Conservation (phyloP, 139 green algal genomes). For the Tetradesmus lagerheimii region DNA sequence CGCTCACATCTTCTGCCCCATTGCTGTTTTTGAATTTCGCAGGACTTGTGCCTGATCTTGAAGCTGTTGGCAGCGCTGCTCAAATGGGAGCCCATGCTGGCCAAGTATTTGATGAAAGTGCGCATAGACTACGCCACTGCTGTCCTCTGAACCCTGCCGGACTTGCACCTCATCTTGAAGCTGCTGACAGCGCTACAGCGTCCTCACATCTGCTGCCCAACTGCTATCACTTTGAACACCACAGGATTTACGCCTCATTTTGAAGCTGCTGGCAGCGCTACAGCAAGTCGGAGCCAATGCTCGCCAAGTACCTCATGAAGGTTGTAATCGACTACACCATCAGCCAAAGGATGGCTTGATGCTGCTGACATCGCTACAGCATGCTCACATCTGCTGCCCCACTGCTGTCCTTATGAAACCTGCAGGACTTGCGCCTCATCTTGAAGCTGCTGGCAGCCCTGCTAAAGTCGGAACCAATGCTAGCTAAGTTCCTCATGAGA, state of each 20-base stretch:
- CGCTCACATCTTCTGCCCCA: neutral
- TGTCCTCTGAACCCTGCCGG: neutral
- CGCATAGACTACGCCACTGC: too few species aligned
- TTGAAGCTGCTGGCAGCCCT: constrained; percentile 36
- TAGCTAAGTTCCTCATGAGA: constrained; percentile 42
- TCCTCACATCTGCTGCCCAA: neutral
- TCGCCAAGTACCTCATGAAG: too few species aligned
- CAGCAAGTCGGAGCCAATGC: too few species aligned
- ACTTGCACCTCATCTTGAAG: neutral
- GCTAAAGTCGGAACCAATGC: constrained; percentile 14
- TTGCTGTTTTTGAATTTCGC: neutral
- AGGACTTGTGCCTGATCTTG: constrained; percentile 43
- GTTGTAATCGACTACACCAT: too few species aligned
- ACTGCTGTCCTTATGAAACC: neutral
- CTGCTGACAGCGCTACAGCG: neutral
- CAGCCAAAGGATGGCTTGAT: neutral
- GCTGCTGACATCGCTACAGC: neutral
- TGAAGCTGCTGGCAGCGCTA: neutral
- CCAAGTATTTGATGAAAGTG: constrained; percentile 35
- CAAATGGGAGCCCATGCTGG: constrained; percentile 1
- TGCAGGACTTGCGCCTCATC: constrained; percentile 45
- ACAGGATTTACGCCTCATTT: neutral
- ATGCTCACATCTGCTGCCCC: neutral
- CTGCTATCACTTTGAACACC: neutral
- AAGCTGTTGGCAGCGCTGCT: constrained; percentile 35